Conservation (phyloP, 805 yeast species). For the Yarrowia sp. region DNA sequence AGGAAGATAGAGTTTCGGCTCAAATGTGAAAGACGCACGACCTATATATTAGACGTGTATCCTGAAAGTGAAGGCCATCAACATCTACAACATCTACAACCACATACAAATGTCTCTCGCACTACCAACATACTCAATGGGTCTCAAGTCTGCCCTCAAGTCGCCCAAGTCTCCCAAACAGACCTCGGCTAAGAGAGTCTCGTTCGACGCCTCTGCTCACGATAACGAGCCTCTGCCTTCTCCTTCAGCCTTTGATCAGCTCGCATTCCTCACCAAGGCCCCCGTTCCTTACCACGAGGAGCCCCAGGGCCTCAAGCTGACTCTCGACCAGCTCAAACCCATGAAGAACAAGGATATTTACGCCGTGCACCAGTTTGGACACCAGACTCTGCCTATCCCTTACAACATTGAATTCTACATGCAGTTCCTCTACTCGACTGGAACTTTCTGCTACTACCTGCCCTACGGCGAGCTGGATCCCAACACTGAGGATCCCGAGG, state of each 20-base stretch:
- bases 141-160: constrained; percentile 36
- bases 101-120: constrained; percentile 21
- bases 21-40: constrained; percentile 35
- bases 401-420: constrained; percentile 39
- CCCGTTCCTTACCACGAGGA: constrained; percentile 33
- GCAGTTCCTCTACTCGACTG: constrained; percentile 37
- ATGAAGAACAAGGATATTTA: constrained; percentile 36
- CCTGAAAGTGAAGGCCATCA: not conserved
- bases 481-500: constrained; percentile 36
- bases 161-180: constrained; percentile 28
- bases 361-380: constrained; percentile 37
- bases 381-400: constrained; percentile 32
- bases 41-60: constrained; percentile 15
- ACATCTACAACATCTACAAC: not conserved
- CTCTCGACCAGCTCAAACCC: constrained; percentile 28
- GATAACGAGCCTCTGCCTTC: constrained; percentile 38
- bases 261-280: constrained; percentile 11
- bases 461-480: constrained; percentile 38
- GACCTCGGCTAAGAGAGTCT: constrained; percentile 21
- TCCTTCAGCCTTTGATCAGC: constrained; percentile 28
- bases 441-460: constrained; percentile 36
- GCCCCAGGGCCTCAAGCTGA: constrained; percentile 24
- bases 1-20: constrained; percentile 31
- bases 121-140: constrained; percentile 27
- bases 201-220: constrained; percentile 37